Evolutionary conservation across 2,329 filamentous ascomycete species (phyloP).

Genomic region (Diaporthe longicolla): DNA sequence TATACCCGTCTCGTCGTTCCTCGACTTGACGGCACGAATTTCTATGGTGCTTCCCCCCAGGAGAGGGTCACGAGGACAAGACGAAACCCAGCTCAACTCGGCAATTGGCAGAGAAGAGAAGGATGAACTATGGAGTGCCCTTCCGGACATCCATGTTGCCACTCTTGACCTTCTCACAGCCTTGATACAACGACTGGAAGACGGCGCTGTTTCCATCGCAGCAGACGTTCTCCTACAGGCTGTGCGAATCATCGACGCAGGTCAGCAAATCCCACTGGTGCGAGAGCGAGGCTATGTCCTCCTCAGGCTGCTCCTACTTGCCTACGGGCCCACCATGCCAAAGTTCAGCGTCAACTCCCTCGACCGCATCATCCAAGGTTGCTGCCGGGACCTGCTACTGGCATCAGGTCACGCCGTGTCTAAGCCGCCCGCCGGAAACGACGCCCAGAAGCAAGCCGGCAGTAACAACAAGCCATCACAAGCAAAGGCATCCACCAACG

Average conservation of each 20-base stretch:
- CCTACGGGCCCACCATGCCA: conserved; percentile 76
- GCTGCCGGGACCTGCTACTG: conserved; percentile 81
- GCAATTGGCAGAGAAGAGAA: conserved; percentile 85
- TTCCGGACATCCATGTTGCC: conserved; percentile 82
- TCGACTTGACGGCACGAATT: conserved; percentile 79
- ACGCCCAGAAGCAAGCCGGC: conserved; percentile 45
- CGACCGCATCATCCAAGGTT: conserved; percentile 72
- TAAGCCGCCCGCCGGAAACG: conserved; percentile 13
- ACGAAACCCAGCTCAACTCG: conserved; percentile 74
- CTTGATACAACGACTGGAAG: conserved; percentile 71
- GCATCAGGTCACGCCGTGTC: conserved; percentile 58
- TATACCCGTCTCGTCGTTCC: conserved; percentile 75
- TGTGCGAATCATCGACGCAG: conserved; percentile 76
- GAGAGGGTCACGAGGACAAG: conserved; percentile 61
- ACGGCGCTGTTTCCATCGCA: conserved; percentile 70
- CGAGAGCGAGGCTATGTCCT: conserved; percentile 74
- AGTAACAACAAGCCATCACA: conserved; percentile 49
- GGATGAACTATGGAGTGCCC: conserved; percentile 79
- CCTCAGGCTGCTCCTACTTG: conserved; percentile 68
- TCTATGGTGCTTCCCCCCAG: conserved; percentile 72
- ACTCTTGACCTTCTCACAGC: conserved; percentile 73
- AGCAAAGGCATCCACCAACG: conserved; percentile 69
- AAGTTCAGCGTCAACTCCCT: conserved; percentile 77
- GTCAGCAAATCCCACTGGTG: conserved; percentile 66
- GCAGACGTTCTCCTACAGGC: conserved; percentile 79